phyloP scores from a whole-genome alignment of 768 basidiomycete genomes.

The Hericium erinaceus region DNA sequence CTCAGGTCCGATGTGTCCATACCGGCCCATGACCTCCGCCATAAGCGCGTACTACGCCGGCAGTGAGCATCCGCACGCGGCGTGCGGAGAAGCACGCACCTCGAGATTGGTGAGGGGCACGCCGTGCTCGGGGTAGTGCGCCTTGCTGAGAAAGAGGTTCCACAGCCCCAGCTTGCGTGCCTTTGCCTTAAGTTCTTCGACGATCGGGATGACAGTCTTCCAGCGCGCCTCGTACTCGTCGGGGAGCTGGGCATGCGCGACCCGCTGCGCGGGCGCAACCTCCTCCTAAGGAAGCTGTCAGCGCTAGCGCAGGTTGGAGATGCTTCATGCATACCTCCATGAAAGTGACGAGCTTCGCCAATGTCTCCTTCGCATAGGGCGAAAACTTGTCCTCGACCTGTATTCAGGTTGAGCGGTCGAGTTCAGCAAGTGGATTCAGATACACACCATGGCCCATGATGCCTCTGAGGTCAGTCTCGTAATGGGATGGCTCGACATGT shows the following conservation, averaged over 20 bases:
- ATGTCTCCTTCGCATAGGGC: conserved; percentile 75
- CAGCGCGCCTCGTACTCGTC: conserved; percentile 65
- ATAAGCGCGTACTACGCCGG: conserved; percentile 79
- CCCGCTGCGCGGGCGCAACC: conserved; percentile 65
- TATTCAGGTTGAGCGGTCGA: conserved; percentile 3
- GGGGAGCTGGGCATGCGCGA: conserved; percentile 80
- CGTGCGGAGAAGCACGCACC: conserved; percentile 31
- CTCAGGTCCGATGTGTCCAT: conserved; percentile 75
- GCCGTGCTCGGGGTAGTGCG: conserved; percentile 84
- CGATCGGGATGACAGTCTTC: conserved; percentile 73
- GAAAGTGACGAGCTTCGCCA: conserved; percentile 78
- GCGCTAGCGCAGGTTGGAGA: not conserved
- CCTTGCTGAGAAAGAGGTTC: conserved; percentile 95
- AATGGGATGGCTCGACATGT: conserved; percentile 59
- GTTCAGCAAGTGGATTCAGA: not conserved
- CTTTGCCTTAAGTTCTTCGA: conserved; percentile 79
- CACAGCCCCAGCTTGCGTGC: conserved; percentile 87
- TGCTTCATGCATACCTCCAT: conserved; percentile 48
- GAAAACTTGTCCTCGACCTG: conserved; percentile 93
- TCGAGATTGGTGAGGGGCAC: conserved; percentile 91
- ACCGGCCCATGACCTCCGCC: conserved; percentile 90
- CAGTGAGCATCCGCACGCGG: not conserved
- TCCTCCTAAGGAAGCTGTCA: conserved; percentile 55
- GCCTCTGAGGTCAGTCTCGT: conserved; percentile 72
- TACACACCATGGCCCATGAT: conserved; percentile 77